Percentiles rank a stretch among this genome's conserved stretches.
Evolutionary conservation across 2,329 filamentous ascomycete species (phyloP).

Genomic region (Aureobasidium vineae): DNA sequence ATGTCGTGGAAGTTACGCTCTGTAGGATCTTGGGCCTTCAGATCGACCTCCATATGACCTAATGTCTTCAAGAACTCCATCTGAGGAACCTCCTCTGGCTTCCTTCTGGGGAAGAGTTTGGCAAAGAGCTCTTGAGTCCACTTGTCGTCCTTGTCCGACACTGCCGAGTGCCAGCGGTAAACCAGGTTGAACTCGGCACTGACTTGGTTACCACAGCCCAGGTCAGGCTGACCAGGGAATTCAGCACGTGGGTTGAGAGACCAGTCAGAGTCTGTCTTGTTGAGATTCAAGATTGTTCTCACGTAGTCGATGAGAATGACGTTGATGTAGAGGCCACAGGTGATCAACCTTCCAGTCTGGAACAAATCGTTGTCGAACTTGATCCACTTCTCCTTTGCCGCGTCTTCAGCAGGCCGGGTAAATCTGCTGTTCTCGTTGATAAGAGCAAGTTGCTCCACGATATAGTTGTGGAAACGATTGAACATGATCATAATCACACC

Average conservation of each 20-base stretch:
- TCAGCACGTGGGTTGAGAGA: conserved; percentile 46
- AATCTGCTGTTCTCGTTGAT: conserved; percentile 86
- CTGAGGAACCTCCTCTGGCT: conserved; percentile 31
- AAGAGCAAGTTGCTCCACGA: conserved; percentile 72
- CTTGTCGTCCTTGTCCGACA: conserved; percentile 47
- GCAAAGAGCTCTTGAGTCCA: conserved; percentile 46
- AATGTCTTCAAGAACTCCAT: conserved; percentile 36
- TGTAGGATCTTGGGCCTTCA: conserved; percentile 35
- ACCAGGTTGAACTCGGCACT: conserved; percentile 55
- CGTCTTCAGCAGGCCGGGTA: conserved; percentile 60
- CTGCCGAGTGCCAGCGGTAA: conserved; percentile 52
- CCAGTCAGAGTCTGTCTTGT: conserved; percentile 46
- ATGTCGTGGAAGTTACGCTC: conserved; percentile 39
- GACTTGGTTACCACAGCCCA: conserved; percentile 53
- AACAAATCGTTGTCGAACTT: conserved; percentile 51
- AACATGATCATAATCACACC: conserved; percentile 67
- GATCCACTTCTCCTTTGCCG: conserved; percentile 33
- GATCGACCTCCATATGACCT: conserved; percentile 33
- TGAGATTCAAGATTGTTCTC: conserved; percentile 52
- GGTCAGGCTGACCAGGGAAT: conserved; percentile 40
- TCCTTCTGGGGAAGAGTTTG: conserved; percentile 34
- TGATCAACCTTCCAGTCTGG: conserved; percentile 53
- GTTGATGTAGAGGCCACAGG: conserved; percentile 55
- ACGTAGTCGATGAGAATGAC: conserved; percentile 56
- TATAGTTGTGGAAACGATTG: conserved; percentile 78